Percentiles rank a stretch among this genome's conserved stretches.
phyloP scores from a whole-genome alignment of 129 eudicot genomes.

The Tagetes erecta region DNA sequence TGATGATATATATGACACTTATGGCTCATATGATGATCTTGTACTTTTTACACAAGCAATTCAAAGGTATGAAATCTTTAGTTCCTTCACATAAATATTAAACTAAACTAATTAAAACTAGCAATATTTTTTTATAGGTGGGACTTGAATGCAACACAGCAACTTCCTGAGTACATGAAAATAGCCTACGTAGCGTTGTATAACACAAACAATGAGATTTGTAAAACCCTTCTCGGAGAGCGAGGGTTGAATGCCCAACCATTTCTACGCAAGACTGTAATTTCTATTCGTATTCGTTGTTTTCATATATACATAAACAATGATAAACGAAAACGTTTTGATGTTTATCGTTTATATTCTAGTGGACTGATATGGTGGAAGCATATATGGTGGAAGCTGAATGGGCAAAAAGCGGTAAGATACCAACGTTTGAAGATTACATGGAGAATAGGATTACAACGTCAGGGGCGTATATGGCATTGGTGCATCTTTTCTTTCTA shows the following conservation, averaged over 20 bases:
- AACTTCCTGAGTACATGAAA: constrained; percentile 61
- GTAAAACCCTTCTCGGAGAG: constrained; percentile 37
- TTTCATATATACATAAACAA: neutral
- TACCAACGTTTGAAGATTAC: constrained; percentile 52
- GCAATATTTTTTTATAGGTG: constrained; percentile 31
- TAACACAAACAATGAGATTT: constrained; percentile 47
- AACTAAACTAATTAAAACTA: neutral
- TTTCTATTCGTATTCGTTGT: too few relatives aligned
- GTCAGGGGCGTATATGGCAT: constrained; percentile 57
- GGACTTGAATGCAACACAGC: constrained; percentile 47
- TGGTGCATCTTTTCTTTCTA: constrained; percentile 57
- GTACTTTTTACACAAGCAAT: constrained; percentile 53
- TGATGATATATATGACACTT: constrained; percentile 58
- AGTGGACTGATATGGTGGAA: constrained; percentile 65
- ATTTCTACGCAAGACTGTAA: constrained; percentile 42
- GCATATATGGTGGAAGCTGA: constrained; percentile 54
- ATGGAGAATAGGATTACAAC: constrained; percentile 56
- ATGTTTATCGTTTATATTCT: constrained; percentile 2
- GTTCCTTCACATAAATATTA: neutral
- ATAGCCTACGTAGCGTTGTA: constrained; percentile 49
- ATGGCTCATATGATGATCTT: constrained; percentile 55
- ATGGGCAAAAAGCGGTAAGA: constrained; percentile 43
- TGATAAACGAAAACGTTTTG: neutral
- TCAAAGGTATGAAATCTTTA: constrained; percentile 35
- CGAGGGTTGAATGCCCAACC: constrained; percentile 42